phyloP scores from a whole-genome alignment of 2,329 filamentous ascomycete species.

The Ilyonectria sp. region DNA sequence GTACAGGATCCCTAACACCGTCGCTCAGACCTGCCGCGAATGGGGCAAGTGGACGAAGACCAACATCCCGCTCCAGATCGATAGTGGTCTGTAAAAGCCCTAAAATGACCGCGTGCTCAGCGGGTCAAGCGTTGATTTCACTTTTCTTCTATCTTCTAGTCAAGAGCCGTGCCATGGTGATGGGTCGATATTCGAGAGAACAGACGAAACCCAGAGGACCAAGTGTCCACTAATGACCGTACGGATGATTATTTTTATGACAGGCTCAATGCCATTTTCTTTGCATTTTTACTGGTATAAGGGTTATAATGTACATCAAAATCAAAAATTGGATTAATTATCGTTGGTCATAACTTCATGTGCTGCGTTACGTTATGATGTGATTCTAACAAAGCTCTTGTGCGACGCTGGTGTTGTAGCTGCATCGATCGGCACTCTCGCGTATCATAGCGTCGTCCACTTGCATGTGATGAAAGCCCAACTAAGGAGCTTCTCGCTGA shows the following conservation, averaged over 20 bases:
- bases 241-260: background rate
- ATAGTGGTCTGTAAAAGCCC: constrained; percentile 63
- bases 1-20: constrained; percentile 61
- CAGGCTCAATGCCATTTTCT: background rate
- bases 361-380: background rate
- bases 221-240: constrained; percentile 8
- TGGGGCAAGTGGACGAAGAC: constrained; percentile 66
- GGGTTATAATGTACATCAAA: constrained; percentile 4
- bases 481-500: background rate
- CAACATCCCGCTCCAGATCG: constrained; percentile 66
- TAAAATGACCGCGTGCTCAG: background rate
- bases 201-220: background rate
- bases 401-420: constrained; percentile 14
- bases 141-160: constrained; percentile 18
- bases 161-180: constrained; percentile 15
- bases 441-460: constrained; percentile 11
- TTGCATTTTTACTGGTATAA: background rate
- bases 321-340: background rate
- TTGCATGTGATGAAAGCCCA: constrained; percentile 14
- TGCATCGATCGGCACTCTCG: background rate
- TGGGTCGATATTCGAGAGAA: background rate
- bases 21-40: constrained; percentile 67
- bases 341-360: background rate
- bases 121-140: background rate
- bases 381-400: constrained; percentile 10